Base-by-base conservation (phyloP, 2,329 filamentous ascomycete species). In the Fusarium pseudograminearum region DNA sequence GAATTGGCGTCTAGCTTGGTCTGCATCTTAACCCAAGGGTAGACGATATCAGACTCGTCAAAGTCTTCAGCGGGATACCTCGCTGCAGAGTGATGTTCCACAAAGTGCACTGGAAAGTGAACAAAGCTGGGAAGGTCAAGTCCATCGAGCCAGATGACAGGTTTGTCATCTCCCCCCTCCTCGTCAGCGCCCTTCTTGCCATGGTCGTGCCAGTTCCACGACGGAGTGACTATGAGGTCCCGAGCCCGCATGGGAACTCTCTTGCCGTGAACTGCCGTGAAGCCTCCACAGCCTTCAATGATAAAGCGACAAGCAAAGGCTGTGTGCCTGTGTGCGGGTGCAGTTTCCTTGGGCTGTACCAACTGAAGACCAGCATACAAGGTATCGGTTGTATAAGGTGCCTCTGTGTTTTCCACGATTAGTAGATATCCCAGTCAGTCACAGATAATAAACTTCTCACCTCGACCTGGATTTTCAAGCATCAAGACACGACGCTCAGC, bases 201-300 rank as follows among this genome's bases (percentile, higher is more conserved):
- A 57, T 89, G 86, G 57, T 89, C 86, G 65, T 88, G 86, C 80
- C 84, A 89, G 73, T 87, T 84, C 86, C 86, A 88, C 0, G 82
- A 84, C 0, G 86, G 86, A 0, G 86, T 89, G 5, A 88, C 74
- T n/a, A 89, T 85, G 0, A 88, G 83, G 56, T 89, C 86, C 6
- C 86, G 84, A 4, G 80, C 78, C 20, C 78, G 72, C 79, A 89
- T 85, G 0, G 78, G 74, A 44, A 89, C 83, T 30, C 84, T 80
- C 24, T 79, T 74, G n/a, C 86, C 86, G 38, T 87, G 83, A 0
- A 88, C 84, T 4, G 86, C 85, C 0, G 86, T 89, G 69, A 87
- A 89, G 2, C 86, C 86, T 1, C 71, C 71, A 3, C 79, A 75
- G 1, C 86, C 85, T 55, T 88, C 85, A 22, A 89, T 86, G 60